phyloP scores from a whole-genome alignment of 2,329 filamentous ascomycete genomes.

The Raffaelea ambrosiae region DNA sequence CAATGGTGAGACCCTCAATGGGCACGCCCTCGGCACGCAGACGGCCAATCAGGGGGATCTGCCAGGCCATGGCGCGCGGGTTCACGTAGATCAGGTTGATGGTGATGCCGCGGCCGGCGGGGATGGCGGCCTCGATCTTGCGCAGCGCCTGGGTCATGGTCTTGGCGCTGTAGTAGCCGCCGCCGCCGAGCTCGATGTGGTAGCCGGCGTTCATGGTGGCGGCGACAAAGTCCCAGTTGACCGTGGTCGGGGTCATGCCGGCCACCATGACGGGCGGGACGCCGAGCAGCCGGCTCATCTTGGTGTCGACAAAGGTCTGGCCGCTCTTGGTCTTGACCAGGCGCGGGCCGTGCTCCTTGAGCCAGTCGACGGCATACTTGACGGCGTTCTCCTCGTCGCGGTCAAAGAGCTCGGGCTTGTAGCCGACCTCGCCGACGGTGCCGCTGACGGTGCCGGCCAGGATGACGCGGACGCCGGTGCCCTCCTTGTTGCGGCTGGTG shows the following conservation, averaged over 20 bases:
- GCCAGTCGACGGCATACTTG: slow-evolving; percentile 94
- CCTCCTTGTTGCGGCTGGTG: slow-evolving; percentile 98
- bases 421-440: slow-evolving; percentile 83
- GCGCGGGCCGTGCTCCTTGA: slow-evolving; percentile 91
- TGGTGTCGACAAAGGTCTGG: slow-evolving; percentile 89
- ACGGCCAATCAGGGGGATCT: slow-evolving; percentile 74
- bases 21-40: slow-evolving; percentile 79
- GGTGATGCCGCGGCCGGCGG: slow-evolving; percentile 77
- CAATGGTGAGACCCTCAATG: slow-evolving; percentile 86
- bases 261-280: slow-evolving; percentile 83
- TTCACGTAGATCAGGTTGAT: slow-evolving; percentile 90
- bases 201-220: slow-evolving; percentile 95
- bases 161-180: slow-evolving; percentile 79
- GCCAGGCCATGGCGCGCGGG: slow-evolving; percentile 83
- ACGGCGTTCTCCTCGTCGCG: slow-evolving; percentile 91
- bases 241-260: slow-evolving; percentile 87
- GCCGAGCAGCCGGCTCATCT: slow-evolving; percentile 83
- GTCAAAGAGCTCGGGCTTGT: slow-evolving; percentile 97
- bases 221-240: slow-evolving; percentile 85
- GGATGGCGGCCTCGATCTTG: slow-evolving; percentile 79
- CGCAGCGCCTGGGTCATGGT: slow-evolving; percentile 73
- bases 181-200: slow-evolving; percentile 82
- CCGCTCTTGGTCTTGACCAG: slow-evolving; percentile 84
- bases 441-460: slow-evolving; percentile 89
- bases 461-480: slow-evolving; percentile 93